Evolutionary conservation across 331 rosid species (phyloP), one percentile per base, ranked within the genome.

Genomic region (Quercus lobata): DNA sequence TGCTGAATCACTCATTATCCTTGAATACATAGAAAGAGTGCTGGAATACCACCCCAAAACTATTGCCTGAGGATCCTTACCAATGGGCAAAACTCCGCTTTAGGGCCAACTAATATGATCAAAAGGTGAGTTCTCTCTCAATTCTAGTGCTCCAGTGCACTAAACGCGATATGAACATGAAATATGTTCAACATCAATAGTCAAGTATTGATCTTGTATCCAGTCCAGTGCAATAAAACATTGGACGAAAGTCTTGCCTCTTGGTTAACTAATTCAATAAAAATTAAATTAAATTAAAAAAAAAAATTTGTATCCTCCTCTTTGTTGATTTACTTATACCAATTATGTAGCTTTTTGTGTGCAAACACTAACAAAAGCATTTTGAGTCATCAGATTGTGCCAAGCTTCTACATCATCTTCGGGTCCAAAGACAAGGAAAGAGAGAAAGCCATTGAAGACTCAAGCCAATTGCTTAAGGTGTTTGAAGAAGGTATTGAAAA

Each of bases 11-110:
- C 74, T 79, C 24, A 71, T 84, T 60, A 83, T 89, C 62, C 81
- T 83, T 14, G 89, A 87, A 49, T 91, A 85, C 75, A 82, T 85
- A 1, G 87, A 87, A 87, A 18, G 90, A 85, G 37, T 11, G 27
- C 11, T 80, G 92, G 92, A 73, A 29, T 12, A 17, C 73, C 1
- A 5, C 29, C n/a, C 91, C 91, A 32, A 85, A 69, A 56, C 29
- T 88, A 4, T 37, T 88, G 49, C 87, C 87, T 0, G 77, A 75
- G 2, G 84, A 82, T 75, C 88, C 89, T 55, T 80, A 80, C 32
- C 69, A 66, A 24, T 81, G 87, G 62, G 84, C 85, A 46, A 80
- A 82, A 79, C 2, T 79, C 15, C 87, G 86, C 10, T 85, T 88
- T 17, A 84, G 89, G 90, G 75, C 74, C 4, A 74, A 72, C 22